A percentile compares a stretch with the other conserved stretches of the same genome.
Evolutionary conservation across 2,329 filamentous ascomycete genomes (phyloP).

Genomic region (Monilinia laxa): DNA sequence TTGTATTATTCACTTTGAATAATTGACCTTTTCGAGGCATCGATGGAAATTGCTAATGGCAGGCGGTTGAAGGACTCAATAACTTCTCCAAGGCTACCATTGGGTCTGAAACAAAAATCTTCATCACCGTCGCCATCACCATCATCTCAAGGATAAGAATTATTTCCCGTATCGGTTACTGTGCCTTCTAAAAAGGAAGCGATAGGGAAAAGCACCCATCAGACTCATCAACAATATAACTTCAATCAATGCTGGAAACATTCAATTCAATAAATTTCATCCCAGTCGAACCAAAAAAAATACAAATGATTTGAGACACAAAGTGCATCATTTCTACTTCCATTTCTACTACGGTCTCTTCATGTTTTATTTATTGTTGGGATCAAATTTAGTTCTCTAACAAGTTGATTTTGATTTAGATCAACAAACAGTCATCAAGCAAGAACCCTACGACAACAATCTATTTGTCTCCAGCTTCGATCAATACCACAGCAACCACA

Average conservation of each 20-base stretch:
- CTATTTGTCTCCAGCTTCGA: conserved; percentile 16
- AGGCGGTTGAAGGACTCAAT: not conserved
- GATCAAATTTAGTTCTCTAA: not conserved
- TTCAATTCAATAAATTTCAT: not conserved
- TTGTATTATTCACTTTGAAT: not conserved
- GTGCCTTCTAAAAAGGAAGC: not conserved
- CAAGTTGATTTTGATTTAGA: conserved; percentile 5
- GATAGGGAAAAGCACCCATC: not conserved
- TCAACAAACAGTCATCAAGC: conserved; percentile 19
- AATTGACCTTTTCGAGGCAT: not conserved
- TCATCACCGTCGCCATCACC: too few species aligned
- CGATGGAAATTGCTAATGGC: not conserved
- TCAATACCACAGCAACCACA: conserved; percentile 14
- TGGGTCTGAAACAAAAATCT: not conserved
- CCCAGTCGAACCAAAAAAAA: not conserved
- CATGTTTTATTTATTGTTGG: not conserved
- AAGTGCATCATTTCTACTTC: not conserved
- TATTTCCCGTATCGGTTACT: not conserved
- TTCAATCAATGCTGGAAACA: not conserved
- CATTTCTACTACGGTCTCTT: not conserved
- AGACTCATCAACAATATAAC: not conserved
- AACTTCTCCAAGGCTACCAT: not conserved
- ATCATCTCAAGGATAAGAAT: too few species aligned
- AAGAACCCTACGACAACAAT: conserved; percentile 11
- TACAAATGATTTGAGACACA: not conserved